A percentile compares a stretch with the other conserved stretches of the same genome.
phyloP scores from a whole-genome alignment of 2,329 filamentous ascomycete genomes.

The Elsinoe fawcettii region DNA sequence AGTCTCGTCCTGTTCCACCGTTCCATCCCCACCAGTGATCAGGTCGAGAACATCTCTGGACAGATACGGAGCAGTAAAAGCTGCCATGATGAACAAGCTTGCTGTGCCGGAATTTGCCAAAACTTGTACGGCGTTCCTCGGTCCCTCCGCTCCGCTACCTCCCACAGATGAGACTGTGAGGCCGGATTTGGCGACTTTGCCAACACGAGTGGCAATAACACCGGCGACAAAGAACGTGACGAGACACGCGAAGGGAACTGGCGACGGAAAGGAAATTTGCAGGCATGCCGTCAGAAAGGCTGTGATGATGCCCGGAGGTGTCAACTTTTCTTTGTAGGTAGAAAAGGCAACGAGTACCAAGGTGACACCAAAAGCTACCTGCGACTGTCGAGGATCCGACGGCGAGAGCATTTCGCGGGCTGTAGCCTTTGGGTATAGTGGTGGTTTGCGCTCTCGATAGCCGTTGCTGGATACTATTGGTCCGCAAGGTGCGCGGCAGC shows the following conservation, averaged over 20 bases:
- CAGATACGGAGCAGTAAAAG: constrained; percentile 25
- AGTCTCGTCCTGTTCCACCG: not conserved
- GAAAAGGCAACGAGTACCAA: constrained; percentile 39
- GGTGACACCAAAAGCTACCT: constrained; percentile 17
- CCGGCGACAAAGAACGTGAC: constrained; percentile 81
- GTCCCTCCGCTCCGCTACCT: constrained; percentile 66
- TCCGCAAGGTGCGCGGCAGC: too few species aligned
- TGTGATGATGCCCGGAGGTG: constrained; percentile 62
- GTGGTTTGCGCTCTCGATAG: not conserved
- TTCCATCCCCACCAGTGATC: constrained; percentile 17
- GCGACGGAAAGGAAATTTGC: constrained; percentile 90
- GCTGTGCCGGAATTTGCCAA: constrained; percentile 80
- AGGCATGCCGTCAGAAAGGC: constrained; percentile 66
- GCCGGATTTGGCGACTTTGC: constrained; percentile 74
- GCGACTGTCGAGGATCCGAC: constrained; percentile 1
- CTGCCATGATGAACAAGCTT: constrained; percentile 53
- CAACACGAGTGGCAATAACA: constrained; percentile 75
- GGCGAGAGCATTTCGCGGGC: not conserved
- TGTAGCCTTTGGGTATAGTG: too few species aligned
- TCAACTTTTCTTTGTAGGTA: constrained; percentile 53
- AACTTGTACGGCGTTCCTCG: constrained; percentile 79
- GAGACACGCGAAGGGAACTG: constrained; percentile 77
- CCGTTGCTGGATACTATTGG: too few species aligned
- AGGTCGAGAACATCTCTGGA: constrained; percentile 22
- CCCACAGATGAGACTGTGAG: constrained; percentile 73